Evolutionary conservation across 805 yeast species (phyloP), one percentile per base, ranked within the genome.

Genomic region (Saccharomycopsis olivae): DNA sequence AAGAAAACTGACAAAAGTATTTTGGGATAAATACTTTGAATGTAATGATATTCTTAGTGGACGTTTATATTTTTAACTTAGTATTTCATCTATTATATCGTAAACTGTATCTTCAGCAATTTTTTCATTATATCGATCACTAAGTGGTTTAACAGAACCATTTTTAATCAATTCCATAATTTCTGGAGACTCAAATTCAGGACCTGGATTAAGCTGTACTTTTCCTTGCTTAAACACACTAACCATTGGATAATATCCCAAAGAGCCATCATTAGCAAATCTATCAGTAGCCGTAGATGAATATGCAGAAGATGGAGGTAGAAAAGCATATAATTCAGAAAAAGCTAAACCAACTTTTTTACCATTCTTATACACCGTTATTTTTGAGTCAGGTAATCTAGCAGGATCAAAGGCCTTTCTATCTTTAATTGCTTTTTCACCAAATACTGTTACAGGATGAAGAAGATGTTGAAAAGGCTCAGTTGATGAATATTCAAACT

Each of bases 201-300:
- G 80, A 0, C 87, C 82, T 2, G 85, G 66, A 47, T 82, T 76
- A 41, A 89, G 56, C 44, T 71, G 64, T 4, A 84, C 94, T 8
- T 70, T 62, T 0, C 97, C 97, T 2, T 80, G 80, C 48, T 74
- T 75, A 54, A 74, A 92, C 19, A 81, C 82, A 40, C 95, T 82
- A 25, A 85, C 67, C 63, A 87, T 84, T 1, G 98, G 97, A 59
- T 78, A 92, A 55, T 92, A 92, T 0, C 97, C 98, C 40, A 86
- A 60, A 32, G 74, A 63, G 1, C 95, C 95, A 54, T 92, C 96
- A 55, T 92, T 94, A 11, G 51, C 73, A 52, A 61, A 47, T 28
- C 34, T 45, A 16, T 33, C 40, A 21, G 18, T 19, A 5, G 36
- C 17, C 27, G 52, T 49, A 3, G 41, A 19, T 18, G 33, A 34